Evolutionary conservation across 1,284 basidiomycete genomes (phyloP), one percentile per base, ranked within the genome.

Genomic region (Puccinia polysora): DNA sequence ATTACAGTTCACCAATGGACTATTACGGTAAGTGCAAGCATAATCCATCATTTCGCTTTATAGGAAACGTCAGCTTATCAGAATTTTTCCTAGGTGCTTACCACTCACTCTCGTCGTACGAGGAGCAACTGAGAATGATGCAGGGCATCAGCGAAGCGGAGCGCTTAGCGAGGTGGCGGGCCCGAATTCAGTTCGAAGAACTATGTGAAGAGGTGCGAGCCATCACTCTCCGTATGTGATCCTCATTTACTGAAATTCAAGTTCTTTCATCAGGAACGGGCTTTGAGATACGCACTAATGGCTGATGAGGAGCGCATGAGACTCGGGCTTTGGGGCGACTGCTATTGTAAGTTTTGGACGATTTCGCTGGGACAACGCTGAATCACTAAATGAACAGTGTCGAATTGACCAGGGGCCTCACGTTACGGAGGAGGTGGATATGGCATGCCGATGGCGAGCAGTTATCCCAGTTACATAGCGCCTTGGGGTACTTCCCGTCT

Each of bases 241-340:
- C 18, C 28, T 18, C n/a, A 25, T 60, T 25, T 12, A 45, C 56
- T 50, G 38, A 59, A 10, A 43, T 23, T n/a, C n/a, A n/a, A n/a
- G n/a, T 10, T 49, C 6, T 49, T 32, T 60, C 49, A n/a, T 23
- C 30, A 69, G 67, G 67, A 69, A 40, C 67, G 55, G 12, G 67
- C 56, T 43, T 45, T 58, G 34, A 18, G 55, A 32, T 69, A 69
- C 56, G n/a, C 30, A 15, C 28, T 47, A 23, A 69, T 69, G 67
- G 67, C 67, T 34, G 55, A 69, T 32, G 67, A 69, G n/a, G 67
- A 69, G 67, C 55, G 67, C 15, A 58, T 59, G 28, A 69, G 67
- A 50, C 55, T 69, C 8, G 55, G 67, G 38, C 55, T 69, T 45
- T 25, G 25, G 47, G 67, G 43, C 25, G 40, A 47, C 28, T 59